phyloP scores from a whole-genome alignment of 2,329 filamentous ascomycete species.

The Ophiostoma novo-ulmi region DNA sequence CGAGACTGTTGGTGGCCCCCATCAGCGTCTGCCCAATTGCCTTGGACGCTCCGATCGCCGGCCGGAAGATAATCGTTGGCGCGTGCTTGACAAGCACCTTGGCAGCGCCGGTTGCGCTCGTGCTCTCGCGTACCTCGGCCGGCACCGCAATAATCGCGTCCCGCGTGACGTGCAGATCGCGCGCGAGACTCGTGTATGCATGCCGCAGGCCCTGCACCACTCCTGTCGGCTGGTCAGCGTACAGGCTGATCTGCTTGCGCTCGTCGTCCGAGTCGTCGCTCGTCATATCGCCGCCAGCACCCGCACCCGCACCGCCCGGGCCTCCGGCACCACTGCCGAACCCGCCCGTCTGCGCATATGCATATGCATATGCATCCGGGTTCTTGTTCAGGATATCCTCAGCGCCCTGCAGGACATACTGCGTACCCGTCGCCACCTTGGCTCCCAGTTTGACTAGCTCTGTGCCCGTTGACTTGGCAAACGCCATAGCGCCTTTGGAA shows the following conservation, averaged over 20 bases:
- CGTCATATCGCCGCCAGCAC: conserved; percentile 36
- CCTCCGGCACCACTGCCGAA: conserved; percentile 32
- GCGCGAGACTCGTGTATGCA: conserved; percentile 74
- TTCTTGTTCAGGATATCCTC: conserved; percentile 65
- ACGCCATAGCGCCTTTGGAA: conserved; percentile 81
- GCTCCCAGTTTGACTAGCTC: conserved; percentile 93
- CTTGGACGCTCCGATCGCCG: conserved; percentile 84
- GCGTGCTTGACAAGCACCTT: conserved; percentile 72
- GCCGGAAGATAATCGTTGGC: conserved; percentile 87
- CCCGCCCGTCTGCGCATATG: conserved; percentile 29
- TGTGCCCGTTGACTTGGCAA: conserved; percentile 87
- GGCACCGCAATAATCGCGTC: conserved; percentile 95
- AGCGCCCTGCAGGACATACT: conserved; percentile 83
- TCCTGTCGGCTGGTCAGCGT: conserved; percentile 88
- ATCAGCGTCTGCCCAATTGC: conserved; percentile 83
- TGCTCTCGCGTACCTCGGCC: conserved; percentile 81
- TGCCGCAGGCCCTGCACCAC: conserved; percentile 80
- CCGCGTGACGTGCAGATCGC: conserved; percentile 78
- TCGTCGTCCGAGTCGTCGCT: conserved; percentile 59
- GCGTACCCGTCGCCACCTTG: conserved; percentile 89
- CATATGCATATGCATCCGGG: not conserved
- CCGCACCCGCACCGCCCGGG: conserved; percentile 24
- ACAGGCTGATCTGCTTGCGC: conserved; percentile 76
- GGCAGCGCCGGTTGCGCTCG: conserved; percentile 73
- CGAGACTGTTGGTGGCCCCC: conserved; percentile 86